Evolutionary conservation across 2,329 filamentous ascomycete genomes (phyloP).

Genomic region (Scorias spongiosa): DNA sequence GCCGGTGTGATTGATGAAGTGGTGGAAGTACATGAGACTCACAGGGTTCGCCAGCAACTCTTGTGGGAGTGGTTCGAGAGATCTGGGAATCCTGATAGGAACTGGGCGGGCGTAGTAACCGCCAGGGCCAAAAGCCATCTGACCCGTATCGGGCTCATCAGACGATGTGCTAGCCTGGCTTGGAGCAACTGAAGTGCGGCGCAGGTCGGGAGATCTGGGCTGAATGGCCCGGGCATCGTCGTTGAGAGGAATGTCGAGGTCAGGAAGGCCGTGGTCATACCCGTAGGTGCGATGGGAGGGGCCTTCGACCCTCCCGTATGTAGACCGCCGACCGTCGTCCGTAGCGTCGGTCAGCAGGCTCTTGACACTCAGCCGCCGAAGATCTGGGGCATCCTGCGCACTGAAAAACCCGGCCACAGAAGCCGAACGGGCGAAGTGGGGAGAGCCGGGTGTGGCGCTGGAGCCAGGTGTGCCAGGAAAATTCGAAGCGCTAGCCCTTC

Average conservation of each 20-base stretch:
- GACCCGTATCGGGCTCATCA: slow-evolving; percentile 12
- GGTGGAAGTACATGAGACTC: slow-evolving; percentile 62
- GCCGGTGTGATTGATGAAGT: slow-evolving; percentile 68
- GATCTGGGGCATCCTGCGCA: slow-evolving; percentile 26
- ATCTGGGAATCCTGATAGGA: slow-evolving; percentile 44
- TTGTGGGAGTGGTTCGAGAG: slow-evolving; percentile 40
- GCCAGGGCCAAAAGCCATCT: slow-evolving; percentile 41
- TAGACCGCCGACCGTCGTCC: slow-evolving; percentile 13
- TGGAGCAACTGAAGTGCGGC: slow-evolving; percentile 15
- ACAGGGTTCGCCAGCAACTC: slow-evolving; percentile 56
- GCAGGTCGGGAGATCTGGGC: slow-evolving; percentile 17
- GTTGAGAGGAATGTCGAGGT: slow-evolving; percentile 56
- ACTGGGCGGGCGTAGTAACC: slow-evolving; percentile 60
- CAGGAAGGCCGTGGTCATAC: slow-evolving; percentile 53
- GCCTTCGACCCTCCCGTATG: slow-evolving; percentile 2
- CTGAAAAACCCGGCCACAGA: slow-evolving; percentile 2
- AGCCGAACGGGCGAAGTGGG: slow-evolving; percentile 8
- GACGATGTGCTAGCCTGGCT: slow-evolving; percentile 13
- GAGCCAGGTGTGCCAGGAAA: slow-evolving; percentile 30
- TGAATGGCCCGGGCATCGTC: slow-evolving; percentile 52
- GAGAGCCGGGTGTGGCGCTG: slow-evolving; percentile 14
- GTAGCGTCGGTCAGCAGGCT: slow-evolving; percentile 44
- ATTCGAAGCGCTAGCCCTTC: slow-evolving; percentile 23
- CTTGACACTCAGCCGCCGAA: slow-evolving; percentile 47
- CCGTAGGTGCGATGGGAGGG: slow-evolving; percentile 40